Conservation (phyloP, 2,329 filamentous ascomycete species). For the Lasiodiplodia hormozganensis region DNA sequence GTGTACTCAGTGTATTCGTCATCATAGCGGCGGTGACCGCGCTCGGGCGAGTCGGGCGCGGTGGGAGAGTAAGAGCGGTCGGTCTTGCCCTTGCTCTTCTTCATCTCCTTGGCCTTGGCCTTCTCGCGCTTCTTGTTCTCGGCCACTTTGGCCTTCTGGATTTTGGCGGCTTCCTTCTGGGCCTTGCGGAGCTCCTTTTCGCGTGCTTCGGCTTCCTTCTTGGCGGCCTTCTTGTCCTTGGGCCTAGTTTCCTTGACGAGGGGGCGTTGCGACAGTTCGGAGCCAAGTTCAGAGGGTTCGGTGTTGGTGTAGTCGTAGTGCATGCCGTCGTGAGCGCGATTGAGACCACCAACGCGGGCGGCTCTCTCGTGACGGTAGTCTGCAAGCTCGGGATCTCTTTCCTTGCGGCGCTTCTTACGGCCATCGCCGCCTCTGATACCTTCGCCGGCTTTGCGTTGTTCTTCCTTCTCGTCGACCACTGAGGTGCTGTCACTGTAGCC, state of each 20-base stretch:
- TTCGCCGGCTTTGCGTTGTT: constrained; percentile 48
- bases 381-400: constrained; percentile 68
- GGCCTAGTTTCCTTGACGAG: constrained; percentile 54
- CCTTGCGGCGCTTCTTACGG: constrained; percentile 62
- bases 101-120: constrained; percentile 50
- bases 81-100: constrained; percentile 48
- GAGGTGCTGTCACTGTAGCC: constrained; percentile 56
- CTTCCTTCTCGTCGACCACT: constrained; percentile 51
- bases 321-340: constrained; percentile 79
- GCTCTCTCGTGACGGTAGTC: constrained; percentile 86
- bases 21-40: constrained; percentile 49
- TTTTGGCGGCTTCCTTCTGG: constrained; percentile 39
- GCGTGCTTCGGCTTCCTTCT: constrained; percentile 50
- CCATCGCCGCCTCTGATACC: constrained; percentile 52
- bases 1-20: constrained; percentile 57
- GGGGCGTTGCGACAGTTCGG: constrained; percentile 49
- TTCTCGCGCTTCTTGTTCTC: constrained; percentile 49
- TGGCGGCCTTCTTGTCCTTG: constrained; percentile 37
- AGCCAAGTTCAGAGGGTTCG: constrained; percentile 64
- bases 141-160: constrained; percentile 38
- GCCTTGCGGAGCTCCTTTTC: constrained; percentile 46
- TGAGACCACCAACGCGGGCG: constrained; percentile 87
- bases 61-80: constrained; percentile 37
- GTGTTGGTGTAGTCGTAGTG: constrained; percentile 80
- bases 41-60: constrained; percentile 29